Evolutionary conservation across 805 yeast species (phyloP).

Genomic region (Pichia ethanolica): DNA sequence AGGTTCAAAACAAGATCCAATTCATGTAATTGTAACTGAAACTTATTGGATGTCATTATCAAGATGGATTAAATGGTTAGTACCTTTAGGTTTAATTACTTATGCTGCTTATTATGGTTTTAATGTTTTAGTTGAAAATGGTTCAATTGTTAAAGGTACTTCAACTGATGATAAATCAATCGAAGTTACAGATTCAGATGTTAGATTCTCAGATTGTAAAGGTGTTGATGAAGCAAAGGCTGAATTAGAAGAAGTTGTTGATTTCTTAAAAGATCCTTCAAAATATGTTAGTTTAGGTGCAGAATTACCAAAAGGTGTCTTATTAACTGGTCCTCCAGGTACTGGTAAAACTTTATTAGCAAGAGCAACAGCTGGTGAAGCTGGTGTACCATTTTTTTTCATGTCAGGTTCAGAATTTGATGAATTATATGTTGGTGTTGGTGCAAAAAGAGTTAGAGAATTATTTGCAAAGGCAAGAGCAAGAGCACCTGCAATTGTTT

Average conservation of each 20-base stretch:
- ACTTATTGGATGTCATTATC: slow-evolving; percentile 69
- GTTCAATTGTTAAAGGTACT: slow-evolving; percentile 68
- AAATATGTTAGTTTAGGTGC: slow-evolving; percentile 97
- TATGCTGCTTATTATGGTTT: slow-evolving; percentile 78
- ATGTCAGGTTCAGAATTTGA: slow-evolving; percentile 99
- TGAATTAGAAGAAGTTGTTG: slow-evolving; percentile 97
- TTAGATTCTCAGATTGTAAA: slow-evolving; percentile 85
- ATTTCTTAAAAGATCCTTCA: slow-evolving; percentile 91
- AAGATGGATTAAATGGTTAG: slow-evolving; percentile 83
- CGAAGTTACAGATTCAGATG: slow-evolving; percentile 79
- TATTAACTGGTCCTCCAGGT: slow-evolving; percentile 97
- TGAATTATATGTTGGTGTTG: slow-evolving; percentile 97
- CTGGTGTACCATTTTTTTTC: slow-evolving; percentile 96
- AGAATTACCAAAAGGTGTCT: slow-evolving; percentile 92
- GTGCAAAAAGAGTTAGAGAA: slow-evolving; percentile 96
- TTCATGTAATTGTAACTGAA: slow-evolving; percentile 90
- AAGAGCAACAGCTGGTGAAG: slow-evolving; percentile 98
- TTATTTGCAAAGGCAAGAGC: slow-evolving; percentile 88
- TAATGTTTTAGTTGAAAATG: slow-evolving; percentile 73
- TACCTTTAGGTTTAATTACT: slow-evolving; percentile 71
- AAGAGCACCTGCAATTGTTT: slow-evolving; percentile 93
- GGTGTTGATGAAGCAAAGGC: slow-evolving; percentile 99
- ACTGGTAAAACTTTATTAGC: slow-evolving; percentile 97
- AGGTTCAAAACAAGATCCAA: slow-evolving; percentile 74
- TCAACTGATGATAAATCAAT: slow-evolving; percentile 72